Evolutionary conservation across 345 rosid genomes (phyloP).

Genomic region (Citrus unshiu): DNA sequence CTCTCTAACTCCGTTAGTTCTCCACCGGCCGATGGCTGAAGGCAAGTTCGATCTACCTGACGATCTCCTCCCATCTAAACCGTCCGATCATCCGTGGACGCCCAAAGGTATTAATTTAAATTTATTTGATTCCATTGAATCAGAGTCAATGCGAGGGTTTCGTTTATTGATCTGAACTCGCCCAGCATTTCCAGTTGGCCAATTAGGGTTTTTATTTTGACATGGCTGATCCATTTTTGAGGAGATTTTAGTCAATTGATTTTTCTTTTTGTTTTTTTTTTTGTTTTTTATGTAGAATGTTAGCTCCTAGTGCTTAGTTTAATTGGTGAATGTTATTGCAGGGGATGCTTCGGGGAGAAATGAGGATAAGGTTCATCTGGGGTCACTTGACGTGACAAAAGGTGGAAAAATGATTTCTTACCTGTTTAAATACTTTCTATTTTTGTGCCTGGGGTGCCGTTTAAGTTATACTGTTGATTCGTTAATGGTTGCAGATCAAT

Average conservation of each 20-base stretch:
- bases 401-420: constrained; percentile 19
- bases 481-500: constrained; percentile 52
- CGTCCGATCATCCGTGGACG: constrained; percentile 48
- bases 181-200: not conserved
- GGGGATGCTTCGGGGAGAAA: constrained; percentile 43
- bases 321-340: constrained; percentile 14
- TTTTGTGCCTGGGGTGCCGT: not conserved
- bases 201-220: constrained; percentile 14
- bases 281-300: not conserved
- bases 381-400: constrained; percentile 40
- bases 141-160: constrained; percentile 3
- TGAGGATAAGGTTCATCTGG: constrained; percentile 35
- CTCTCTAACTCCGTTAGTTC: not conserved
- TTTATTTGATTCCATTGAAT: not conserved
- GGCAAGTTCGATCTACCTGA: constrained; percentile 82
- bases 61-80: constrained; percentile 64
- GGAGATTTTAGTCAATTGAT: not conserved
- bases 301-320: not conserved
- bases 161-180: constrained; percentile 22
- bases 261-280: not conserved
- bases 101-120: constrained; percentile 38
- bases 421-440: not conserved
- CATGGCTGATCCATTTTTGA: not conserved
- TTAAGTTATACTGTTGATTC: constrained; percentile 2
- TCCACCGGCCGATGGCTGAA: constrained; percentile 52